Percentiles rank a stretch among this genome's conserved stretches.
Evolutionary conservation across 345 rosid genomes (phyloP).

Genomic region (Aquilaria sinensis): DNA sequence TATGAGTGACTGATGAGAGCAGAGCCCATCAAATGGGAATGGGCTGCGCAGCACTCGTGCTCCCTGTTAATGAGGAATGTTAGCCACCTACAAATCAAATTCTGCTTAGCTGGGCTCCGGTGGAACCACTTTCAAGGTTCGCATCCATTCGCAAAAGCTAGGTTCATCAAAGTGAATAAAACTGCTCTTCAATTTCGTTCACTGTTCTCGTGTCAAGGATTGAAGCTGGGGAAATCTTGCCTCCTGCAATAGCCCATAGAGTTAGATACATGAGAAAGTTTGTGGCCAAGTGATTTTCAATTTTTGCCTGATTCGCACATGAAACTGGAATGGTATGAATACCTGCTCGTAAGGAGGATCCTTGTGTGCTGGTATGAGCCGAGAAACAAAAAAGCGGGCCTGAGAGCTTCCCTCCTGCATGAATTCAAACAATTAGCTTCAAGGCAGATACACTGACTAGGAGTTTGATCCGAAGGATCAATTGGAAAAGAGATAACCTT

Average conservation of each 20-base stretch:
- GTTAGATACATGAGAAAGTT: background rate
- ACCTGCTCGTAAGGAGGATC: conserved; percentile 99
- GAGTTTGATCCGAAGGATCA: background rate
- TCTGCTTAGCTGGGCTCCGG: conserved; percentile 54
- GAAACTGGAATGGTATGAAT: background rate
- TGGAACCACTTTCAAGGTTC: conserved; percentile 66
- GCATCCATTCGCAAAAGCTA: conserved; percentile 92
- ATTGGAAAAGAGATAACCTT: conserved; percentile 42
- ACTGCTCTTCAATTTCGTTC: conserved; percentile 73
- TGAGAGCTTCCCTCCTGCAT: conserved; percentile 93
- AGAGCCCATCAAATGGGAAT: background rate
- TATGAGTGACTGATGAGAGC: background rate
- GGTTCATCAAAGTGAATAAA: conserved; percentile 86
- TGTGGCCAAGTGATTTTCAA: background rate
- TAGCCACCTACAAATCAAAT: background rate
- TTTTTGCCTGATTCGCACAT: background rate
- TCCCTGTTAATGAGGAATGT: background rate
- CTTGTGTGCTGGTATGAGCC: conserved; percentile 95
- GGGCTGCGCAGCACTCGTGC: background rate
- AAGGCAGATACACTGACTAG: background rate
- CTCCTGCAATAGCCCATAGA: conserved; percentile 44
- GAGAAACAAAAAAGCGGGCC: conserved; percentile 88
- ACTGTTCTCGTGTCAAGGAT: conserved; percentile 53
- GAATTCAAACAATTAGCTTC: conserved; percentile 11
- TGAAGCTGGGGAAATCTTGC: conserved; percentile 88